Evolutionary conservation across 345 rosid species (phyloP).

Genomic region (Geranium rotundifolium): DNA sequence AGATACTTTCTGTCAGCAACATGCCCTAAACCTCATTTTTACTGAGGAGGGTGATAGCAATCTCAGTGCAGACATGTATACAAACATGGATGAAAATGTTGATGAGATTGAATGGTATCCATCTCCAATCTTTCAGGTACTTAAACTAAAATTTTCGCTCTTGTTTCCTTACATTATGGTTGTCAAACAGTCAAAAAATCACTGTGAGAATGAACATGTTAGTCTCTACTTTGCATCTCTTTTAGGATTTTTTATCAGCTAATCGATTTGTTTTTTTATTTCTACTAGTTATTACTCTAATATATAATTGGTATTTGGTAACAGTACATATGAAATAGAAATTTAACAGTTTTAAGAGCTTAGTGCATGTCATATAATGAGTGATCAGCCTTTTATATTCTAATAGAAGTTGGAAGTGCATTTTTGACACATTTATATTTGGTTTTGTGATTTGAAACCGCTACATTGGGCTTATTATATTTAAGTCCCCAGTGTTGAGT

Average conservation of each 20-base stretch:
- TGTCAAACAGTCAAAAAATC: neutral
- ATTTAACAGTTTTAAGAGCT: neutral
- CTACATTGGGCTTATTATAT: neutral
- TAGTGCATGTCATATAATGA: neutral
- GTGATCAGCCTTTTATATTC: neutral
- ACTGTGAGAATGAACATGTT: neutral
- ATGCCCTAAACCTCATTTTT: constrained; percentile 95
- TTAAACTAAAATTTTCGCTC: neutral
- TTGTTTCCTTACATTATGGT: neutral
- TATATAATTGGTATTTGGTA: neutral
- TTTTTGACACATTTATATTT: neutral
- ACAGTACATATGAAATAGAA: neutral
- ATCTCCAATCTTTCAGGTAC: constrained; percentile 89
- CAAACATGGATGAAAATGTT: constrained; percentile 64
- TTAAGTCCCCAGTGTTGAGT: neutral
- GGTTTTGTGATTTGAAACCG: neutral
- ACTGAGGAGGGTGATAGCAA: constrained; percentile 96
- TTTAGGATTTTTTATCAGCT: neutral
- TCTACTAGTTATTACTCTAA: neutral
- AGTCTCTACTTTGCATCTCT: neutral
- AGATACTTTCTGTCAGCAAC: constrained; percentile 88
- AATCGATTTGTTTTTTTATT: too few species aligned
- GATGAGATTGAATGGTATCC: constrained; percentile 81
- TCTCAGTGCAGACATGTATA: constrained; percentile 85
- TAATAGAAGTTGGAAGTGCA: neutral